Conservation (phyloP, 164 flowering plant species). For the Aristolochia contorta region DNA sequence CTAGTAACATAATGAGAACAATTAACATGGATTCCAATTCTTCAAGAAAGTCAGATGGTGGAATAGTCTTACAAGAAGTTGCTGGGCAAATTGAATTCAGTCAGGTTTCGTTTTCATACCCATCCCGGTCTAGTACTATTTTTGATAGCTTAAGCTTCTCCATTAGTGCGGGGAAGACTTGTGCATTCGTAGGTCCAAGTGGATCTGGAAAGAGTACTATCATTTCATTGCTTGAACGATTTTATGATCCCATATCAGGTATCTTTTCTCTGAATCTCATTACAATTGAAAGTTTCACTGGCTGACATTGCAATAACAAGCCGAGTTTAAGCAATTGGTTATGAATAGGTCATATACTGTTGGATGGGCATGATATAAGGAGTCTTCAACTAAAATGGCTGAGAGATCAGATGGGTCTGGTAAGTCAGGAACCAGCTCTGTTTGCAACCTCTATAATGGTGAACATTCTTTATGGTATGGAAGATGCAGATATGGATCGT, state of each 20-base stretch:
- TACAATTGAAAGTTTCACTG: background rate
- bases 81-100: conserved; percentile 50
- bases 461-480: conserved; percentile 57
- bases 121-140: conserved; percentile 41
- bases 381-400: conserved; percentile 56
- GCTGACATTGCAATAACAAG: background rate
- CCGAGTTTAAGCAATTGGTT: background rate
- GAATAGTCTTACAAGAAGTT: conserved; percentile 24
- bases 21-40: conserved; percentile 25
- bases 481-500: conserved; percentile 44
- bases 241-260: conserved; percentile 74
- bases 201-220: conserved; percentile 84
- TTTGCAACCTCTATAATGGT: conserved; percentile 61
- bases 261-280: conserved; percentile 1
- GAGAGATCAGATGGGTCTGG: conserved; percentile 72
- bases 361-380: conserved; percentile 66
- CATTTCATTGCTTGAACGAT: conserved; percentile 58
- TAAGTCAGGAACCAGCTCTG: conserved; percentile 78
- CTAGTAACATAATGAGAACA: conserved; percentile 44
- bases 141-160: conserved; percentile 48
- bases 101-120: conserved; percentile 55
- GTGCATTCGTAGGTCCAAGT: conserved; percentile 72
- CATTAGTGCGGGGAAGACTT: conserved; percentile 44
- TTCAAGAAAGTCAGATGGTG: conserved; percentile 27
- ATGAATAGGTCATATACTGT: conserved; percentile 35